A percentile compares a stretch with the other conserved stretches of the same genome.
These are phyloP conservation scores for Hypomyces rosellus DNA, from an alignment of 2,329 filamentous ascomycete genomes.

Conservation along the genomic window DNA sequence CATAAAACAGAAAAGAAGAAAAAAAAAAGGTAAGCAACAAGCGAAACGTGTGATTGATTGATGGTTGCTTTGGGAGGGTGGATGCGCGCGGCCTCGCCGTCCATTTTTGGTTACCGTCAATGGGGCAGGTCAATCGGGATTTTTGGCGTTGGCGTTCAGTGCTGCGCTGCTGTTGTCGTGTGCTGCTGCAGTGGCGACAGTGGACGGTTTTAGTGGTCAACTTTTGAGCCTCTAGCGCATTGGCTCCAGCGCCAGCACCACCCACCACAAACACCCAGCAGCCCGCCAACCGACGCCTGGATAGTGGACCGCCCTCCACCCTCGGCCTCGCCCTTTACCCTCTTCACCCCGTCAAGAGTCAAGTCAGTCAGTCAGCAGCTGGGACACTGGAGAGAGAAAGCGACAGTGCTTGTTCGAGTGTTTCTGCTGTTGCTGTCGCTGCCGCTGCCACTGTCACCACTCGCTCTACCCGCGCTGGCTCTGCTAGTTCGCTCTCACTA, in stretches of 20 bases:
- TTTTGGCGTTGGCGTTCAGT: too few species aligned
- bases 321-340: too few species aligned
- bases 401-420: not conserved
- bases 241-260: not conserved
- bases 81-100: not conserved
- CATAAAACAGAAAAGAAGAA: too few species aligned
- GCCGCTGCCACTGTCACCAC: not conserved
- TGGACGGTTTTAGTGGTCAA: too few species aligned
- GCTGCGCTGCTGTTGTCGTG: too few species aligned
- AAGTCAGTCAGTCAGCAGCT: not conserved
- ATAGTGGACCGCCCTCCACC: slow-evolving; percentile 11
- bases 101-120: not conserved
- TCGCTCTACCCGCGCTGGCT: not conserved
- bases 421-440: not conserved
- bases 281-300: not conserved
- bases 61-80: not conserved
- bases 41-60: not conserved
- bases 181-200: too few species aligned
- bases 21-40: too few species aligned
- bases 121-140: too few species aligned
- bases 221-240: not conserved
- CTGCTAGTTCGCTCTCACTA: too few species aligned
- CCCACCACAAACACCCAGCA: not conserved
- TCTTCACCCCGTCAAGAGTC: not conserved
- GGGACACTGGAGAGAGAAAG: not conserved